Conservation (phyloP, 169 alveolate genomes). For the Eimeria brunetti region DNA sequence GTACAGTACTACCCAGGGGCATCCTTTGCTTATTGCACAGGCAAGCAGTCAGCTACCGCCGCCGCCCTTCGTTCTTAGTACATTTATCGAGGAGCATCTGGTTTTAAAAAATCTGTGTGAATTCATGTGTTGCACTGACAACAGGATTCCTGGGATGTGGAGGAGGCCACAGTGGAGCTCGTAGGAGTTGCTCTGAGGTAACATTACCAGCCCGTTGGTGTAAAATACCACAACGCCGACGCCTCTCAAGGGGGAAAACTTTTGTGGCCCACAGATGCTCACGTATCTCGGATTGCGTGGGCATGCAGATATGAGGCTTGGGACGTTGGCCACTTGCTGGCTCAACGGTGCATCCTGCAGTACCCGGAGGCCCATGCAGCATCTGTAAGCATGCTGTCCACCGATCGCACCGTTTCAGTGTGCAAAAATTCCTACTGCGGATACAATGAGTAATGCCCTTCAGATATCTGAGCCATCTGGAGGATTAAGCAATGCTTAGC, state of each 20-base stretch:
- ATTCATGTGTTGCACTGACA: neutral
- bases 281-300: neutral
- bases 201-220: neutral
- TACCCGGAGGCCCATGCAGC: constrained; percentile 79
- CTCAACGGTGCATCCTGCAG: constrained; percentile 59
- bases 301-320: constrained; percentile 68
- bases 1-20: constrained; percentile 77
- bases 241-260: neutral
- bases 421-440: neutral
- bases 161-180: constrained; percentile 67
- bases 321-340: constrained; percentile 78
- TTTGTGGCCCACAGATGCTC: neutral
- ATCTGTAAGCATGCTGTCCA: constrained; percentile 19
- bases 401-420: neutral
- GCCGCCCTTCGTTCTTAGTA: neutral
- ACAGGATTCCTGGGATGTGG: constrained; percentile 64
- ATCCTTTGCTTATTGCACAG: constrained; percentile 66
- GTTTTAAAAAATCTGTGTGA: neutral
- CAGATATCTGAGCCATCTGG: neutral
- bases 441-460: neutral
- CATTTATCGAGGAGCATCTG: neutral
- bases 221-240: neutral
- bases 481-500: neutral
- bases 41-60: neutral
- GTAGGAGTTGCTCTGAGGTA: constrained; percentile 61